Conservation (phyloP, 768 basidiomycete species). For the Amanita rubescens region DNA sequence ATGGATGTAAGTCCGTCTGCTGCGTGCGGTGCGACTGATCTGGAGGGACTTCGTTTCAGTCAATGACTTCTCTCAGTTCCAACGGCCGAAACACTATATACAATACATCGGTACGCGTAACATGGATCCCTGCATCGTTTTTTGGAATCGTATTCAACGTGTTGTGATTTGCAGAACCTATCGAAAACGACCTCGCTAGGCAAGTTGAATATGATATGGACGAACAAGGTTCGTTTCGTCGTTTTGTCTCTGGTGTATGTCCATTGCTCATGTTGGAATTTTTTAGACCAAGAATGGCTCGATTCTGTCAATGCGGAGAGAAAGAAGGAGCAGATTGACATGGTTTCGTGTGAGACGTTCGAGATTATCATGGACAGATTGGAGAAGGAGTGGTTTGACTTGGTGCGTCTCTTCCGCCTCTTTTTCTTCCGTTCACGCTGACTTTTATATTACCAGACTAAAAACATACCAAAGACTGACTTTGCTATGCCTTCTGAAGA, state of each 20-base stretch:
- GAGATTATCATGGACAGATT: conserved; percentile 96
- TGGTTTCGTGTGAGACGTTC: conserved; percentile 77
- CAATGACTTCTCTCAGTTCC: conserved; percentile 64
- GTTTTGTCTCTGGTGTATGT: background rate
- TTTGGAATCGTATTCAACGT: conserved; percentile 6
- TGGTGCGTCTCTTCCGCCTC: conserved; percentile 45
- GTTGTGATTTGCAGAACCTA: conserved; percentile 51
- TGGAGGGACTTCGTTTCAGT: conserved; percentile 19
- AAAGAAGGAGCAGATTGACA: conserved; percentile 63
- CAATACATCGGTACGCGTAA: conserved; percentile 70
- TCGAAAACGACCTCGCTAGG: conserved; percentile 84
- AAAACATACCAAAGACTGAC: conserved; percentile 86
- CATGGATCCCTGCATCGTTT: background rate
- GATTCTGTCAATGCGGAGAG: conserved; percentile 78
- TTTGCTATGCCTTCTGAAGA: conserved; percentile 89
- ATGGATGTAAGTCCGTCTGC: conserved; percentile 33
- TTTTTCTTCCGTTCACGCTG: background rate
- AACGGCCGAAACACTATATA: conserved; percentile 79
- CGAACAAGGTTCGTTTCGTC: conserved; percentile 68
- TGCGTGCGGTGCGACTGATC: background rate
- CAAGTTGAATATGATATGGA: conserved; percentile 99
- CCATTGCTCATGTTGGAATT: background rate
- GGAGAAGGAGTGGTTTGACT: conserved; percentile 98
- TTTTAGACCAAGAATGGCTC: conserved; percentile 89
- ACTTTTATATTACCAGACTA: conserved; percentile 48